A percentile compares a stretch with the other conserved stretches of the same genome.
Evolutionary conservation across 805 yeast species (phyloP).

Genomic region (Saturnispora bothae): DNA sequence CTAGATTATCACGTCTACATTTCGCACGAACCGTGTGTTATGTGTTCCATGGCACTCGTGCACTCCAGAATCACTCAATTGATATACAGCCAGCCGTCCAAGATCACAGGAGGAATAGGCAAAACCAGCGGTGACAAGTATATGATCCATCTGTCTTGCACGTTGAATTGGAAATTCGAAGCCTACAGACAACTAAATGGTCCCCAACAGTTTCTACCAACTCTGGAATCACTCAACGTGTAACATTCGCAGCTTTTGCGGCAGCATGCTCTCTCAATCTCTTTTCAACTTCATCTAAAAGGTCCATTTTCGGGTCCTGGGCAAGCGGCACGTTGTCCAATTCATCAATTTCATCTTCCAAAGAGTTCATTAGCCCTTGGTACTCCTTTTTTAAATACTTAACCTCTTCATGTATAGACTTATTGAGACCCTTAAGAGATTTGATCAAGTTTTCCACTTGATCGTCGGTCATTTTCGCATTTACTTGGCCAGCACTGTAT

Average conservation of each 20-base stretch:
- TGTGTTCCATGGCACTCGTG: slow-evolving; percentile 93
- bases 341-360: slow-evolving; percentile 12
- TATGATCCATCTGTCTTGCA: slow-evolving; percentile 63
- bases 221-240: slow-evolving; percentile 19
- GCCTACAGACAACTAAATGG: slow-evolving; percentile 15
- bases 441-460: slow-evolving; percentile 14
- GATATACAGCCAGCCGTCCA: slow-evolving; percentile 43
- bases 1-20: slow-evolving; percentile 69
- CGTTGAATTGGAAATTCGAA: slow-evolving; percentile 81
- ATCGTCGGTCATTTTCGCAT: slow-evolving; percentile 11
- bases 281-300: slow-evolving; percentile 2
- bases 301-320: neutral
- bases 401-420: slow-evolving; percentile 16
- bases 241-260: slow-evolving; percentile 8
- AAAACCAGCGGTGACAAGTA: slow-evolving; percentile 53
- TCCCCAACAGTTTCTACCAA: slow-evolving; percentile 13
- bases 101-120: slow-evolving; percentile 44
- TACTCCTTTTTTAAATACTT: slow-evolving; percentile 11
- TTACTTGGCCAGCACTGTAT: slow-evolving; percentile 1
- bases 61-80: slow-evolving; percentile 77
- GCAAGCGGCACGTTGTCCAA: neutral
- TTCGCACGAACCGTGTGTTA: slow-evolving; percentile 91
- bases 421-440: slow-evolving; percentile 22
- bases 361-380: slow-evolving; percentile 12
- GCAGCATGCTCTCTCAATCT: neutral